Percentiles rank a stretch among this genome's conserved stretches.
Conservation (phyloP, 31 red algal genomes). For the Porphyra umbilicalis region DNA sequence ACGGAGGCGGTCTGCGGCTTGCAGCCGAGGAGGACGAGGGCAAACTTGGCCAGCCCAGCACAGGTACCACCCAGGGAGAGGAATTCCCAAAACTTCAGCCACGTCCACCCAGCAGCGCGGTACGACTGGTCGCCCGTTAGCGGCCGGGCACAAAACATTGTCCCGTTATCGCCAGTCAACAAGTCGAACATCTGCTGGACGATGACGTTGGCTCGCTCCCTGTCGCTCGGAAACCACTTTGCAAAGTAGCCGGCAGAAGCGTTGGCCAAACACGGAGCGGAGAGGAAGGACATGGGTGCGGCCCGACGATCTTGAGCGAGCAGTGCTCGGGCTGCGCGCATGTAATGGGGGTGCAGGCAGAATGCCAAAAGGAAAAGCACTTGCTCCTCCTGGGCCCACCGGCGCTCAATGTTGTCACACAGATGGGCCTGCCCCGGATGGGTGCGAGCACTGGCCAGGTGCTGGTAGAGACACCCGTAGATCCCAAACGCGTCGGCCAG, state of each 20-base stretch:
- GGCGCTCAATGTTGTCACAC: background rate
- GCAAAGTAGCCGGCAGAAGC: background rate
- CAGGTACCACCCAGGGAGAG: background rate
- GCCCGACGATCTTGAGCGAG: background rate
- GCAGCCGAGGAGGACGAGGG: background rate
- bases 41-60: background rate
- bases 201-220: background rate
- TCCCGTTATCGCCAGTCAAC: background rate
- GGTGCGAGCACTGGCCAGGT: background rate
- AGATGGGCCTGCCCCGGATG: background rate
- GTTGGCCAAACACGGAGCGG: background rate
- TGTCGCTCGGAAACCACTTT: background rate
- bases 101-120: background rate
- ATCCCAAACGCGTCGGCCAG: background rate
- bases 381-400: background rate
- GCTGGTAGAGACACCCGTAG: background rate
- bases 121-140: background rate
- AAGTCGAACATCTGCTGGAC: background rate
- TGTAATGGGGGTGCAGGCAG: background rate
- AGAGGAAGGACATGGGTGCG: background rate
- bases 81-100: background rate
- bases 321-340: background rate
- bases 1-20: background rate
- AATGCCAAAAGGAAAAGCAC: background rate
- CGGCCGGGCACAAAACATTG: background rate